Percentiles rank a stretch among this genome's conserved stretches.
phyloP scores from a whole-genome alignment of 2,329 filamentous ascomycete genomes.

The Dactylellina drechsleri region DNA sequence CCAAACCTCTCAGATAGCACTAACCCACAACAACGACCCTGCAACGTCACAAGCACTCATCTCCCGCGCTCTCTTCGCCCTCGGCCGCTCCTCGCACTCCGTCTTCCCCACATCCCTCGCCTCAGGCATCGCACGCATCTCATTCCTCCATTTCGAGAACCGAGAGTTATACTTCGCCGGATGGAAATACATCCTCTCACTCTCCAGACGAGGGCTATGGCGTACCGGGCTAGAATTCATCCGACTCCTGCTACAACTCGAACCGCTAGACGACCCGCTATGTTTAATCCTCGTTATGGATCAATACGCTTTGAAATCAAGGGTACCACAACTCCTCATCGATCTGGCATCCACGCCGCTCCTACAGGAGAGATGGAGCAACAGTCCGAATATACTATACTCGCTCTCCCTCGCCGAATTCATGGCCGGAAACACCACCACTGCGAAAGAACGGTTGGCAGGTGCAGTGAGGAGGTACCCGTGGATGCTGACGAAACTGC shows the following conservation, averaged over 20 bases:
- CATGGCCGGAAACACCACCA: slow-evolving; percentile 73
- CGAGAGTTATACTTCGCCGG: slow-evolving; percentile 90
- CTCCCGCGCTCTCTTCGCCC: slow-evolving; percentile 89
- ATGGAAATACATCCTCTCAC: slow-evolving; percentile 85
- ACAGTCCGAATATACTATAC: slow-evolving; percentile 77
- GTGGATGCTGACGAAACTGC: slow-evolving; percentile 84
- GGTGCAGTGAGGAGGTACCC: slow-evolving; percentile 78
- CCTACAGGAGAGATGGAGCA: slow-evolving; percentile 66
- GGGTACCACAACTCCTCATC: slow-evolving; percentile 79
- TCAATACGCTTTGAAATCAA: slow-evolving; percentile 81
- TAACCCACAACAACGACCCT: slow-evolving; percentile 83
- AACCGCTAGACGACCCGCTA: slow-evolving; percentile 80
- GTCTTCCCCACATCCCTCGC: slow-evolving; percentile 80
- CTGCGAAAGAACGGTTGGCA: slow-evolving; percentile 73
- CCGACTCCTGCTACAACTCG: slow-evolving; percentile 80
- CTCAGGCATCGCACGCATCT: slow-evolving; percentile 80
- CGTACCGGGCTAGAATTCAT: slow-evolving; percentile 93
- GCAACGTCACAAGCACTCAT: slow-evolving; percentile 85
- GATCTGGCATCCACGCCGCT: slow-evolving; percentile 70
- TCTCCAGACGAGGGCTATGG: slow-evolving; percentile 91
- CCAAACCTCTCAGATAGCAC: slow-evolving; percentile 90
- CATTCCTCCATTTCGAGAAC: slow-evolving; percentile 85
- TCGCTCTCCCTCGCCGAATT: slow-evolving; percentile 80
- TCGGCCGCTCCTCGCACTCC: slow-evolving; percentile 87
- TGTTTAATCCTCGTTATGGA: slow-evolving; percentile 83